A percentile compares a stretch with the other conserved stretches of the same genome.
These are phyloP conservation scores for Amanita muscaria DNA, from an alignment of 768 basidiomycete species.

Conservation along the genomic window DNA sequence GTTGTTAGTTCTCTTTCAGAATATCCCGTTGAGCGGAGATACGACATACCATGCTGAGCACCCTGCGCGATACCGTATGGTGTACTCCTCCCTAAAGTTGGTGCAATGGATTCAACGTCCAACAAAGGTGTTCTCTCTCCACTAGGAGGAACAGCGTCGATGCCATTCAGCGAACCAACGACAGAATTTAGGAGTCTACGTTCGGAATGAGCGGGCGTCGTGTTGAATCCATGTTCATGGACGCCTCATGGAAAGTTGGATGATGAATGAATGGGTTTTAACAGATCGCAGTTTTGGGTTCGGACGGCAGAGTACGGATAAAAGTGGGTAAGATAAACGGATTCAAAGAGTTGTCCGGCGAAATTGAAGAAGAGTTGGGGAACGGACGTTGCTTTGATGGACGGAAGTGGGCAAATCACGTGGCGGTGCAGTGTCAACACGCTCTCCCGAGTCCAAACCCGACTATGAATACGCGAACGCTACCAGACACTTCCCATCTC, in stretches of 20 bases:
- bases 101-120: slow-evolving; percentile 16
- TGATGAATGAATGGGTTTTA: too few relatives aligned
- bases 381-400: too few relatives aligned
- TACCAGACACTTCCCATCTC: neutral
- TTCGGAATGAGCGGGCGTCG: neutral
- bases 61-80: slow-evolving; percentile 21
- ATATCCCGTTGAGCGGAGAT: neutral
- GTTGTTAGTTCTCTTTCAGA: neutral
- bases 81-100: neutral
- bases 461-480: slow-evolving; percentile 15
- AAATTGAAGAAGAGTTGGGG: too few relatives aligned
- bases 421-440: too few relatives aligned
- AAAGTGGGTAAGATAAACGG: too few relatives aligned
- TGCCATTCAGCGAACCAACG: slow-evolving; percentile 28
- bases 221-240: neutral
- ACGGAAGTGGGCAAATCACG: too few relatives aligned
- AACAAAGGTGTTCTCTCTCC: slow-evolving; percentile 26
- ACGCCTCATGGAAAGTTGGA: slow-evolving; percentile 6
- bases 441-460: neutral
- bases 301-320: too few relatives aligned
- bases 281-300: too few relatives aligned
- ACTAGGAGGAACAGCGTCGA: slow-evolving; percentile 19
- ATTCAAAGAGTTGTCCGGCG: too few relatives aligned
- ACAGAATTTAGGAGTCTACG: slow-evolving; percentile 12
- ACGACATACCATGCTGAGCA: slow-evolving; percentile 17